Conservation (phyloP, 2,329 filamentous ascomycete genomes). For the Pseudohalonectria lignicola region DNA sequence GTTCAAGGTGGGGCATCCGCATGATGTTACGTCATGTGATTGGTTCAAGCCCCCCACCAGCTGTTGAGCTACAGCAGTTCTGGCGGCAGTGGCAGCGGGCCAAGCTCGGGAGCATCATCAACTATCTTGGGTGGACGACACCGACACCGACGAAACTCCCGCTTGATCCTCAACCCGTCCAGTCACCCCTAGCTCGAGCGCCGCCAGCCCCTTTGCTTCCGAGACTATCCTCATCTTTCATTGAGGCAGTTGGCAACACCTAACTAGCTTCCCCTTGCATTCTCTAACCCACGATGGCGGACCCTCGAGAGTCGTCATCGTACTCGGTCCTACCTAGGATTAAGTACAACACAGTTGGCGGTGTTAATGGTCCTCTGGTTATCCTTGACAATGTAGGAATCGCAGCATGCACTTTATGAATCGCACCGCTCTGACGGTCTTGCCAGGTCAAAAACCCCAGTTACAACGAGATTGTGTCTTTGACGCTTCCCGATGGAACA, state of each 20-base stretch:
- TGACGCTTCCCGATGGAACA: slow-evolving; percentile 92
- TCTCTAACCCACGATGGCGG: slow-evolving; percentile 29
- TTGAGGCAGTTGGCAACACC: not conserved
- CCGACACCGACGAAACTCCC: not conserved
- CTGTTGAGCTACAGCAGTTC: slow-evolving; percentile 2
- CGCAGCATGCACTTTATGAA: no score
- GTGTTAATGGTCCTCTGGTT: slow-evolving; percentile 95
- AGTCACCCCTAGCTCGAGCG: no score
- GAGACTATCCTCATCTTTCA: not conserved
- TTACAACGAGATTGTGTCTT: slow-evolving; percentile 95
- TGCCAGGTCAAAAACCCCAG: slow-evolving; percentile 86
- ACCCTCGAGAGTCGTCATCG: slow-evolving; percentile 47
- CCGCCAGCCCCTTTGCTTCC: no score
- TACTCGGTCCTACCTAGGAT: slow-evolving; percentile 53
- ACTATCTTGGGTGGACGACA: not conserved
- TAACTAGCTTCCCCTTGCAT: not conserved
- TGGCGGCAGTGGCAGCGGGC: not conserved
- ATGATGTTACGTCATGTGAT: slow-evolving; percentile 4
- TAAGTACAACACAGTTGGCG: slow-evolving; percentile 96
- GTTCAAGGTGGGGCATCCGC: not conserved
- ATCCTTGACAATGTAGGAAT: slow-evolving; percentile 82
- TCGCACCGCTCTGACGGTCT: slow-evolving; percentile 12
- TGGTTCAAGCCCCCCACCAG: slow-evolving; percentile 1
- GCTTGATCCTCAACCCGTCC: not conserved
- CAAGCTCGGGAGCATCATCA: not conserved